These are phyloP conservation scores for Lodderomyces margitis DNA, from an alignment of 1,139 yeast genomes.

Conservation along the genomic window DNA sequence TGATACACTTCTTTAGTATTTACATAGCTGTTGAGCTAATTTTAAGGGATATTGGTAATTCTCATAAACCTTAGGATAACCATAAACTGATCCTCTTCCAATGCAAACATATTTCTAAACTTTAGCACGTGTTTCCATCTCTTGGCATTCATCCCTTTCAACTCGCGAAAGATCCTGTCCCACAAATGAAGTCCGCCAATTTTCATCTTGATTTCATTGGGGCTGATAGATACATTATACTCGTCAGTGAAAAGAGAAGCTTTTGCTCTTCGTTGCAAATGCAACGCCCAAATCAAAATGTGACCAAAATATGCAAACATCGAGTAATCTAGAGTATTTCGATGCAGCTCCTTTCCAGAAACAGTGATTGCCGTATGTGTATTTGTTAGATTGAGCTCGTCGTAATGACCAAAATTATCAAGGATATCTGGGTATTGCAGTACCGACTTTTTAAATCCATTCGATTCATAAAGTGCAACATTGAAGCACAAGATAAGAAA, in stretches of 20 bases:
- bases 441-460: conserved; percentile 33
- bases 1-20: background rate
- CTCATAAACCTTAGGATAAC: conserved; percentile 40
- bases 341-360: conserved; percentile 34
- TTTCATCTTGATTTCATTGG: conserved; percentile 16
- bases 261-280: conserved; percentile 24
- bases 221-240: conserved; percentile 18
- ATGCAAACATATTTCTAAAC: conserved; percentile 38
- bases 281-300: conserved; percentile 40
- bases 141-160: conserved; percentile 37
- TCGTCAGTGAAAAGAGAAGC: conserved; percentile 18
- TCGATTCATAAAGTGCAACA: conserved; percentile 41
- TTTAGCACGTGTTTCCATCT: conserved; percentile 48
- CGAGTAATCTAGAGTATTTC: conserved; percentile 40
- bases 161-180: conserved; percentile 40
- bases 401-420: conserved; percentile 31
- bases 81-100: conserved; percentile 44
- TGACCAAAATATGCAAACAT: conserved; percentile 42
- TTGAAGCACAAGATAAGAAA: conserved; percentile 35
- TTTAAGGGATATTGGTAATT: conserved; percentile 13
- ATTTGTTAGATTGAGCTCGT: conserved; percentile 34
- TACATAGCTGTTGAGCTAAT: background rate
- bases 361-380: conserved; percentile 39
- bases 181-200: conserved; percentile 47
- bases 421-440: conserved; percentile 28